A percentile compares a stretch with the other conserved stretches of the same genome.
Conservation (phyloP, 164 flowering plant genomes). For the Nelumbo lutea region DNA sequence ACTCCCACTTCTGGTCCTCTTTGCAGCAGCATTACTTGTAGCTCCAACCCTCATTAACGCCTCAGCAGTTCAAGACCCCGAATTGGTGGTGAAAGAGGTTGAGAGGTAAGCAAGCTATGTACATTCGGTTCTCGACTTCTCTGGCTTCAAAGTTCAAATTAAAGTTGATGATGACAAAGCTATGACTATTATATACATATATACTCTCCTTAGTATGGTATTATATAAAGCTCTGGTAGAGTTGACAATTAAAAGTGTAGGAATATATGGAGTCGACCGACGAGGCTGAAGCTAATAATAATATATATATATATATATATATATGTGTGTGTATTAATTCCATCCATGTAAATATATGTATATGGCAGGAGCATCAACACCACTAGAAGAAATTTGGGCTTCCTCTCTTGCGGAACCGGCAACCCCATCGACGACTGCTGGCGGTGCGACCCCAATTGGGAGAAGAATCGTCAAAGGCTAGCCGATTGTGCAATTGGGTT, state of each 20-base stretch:
- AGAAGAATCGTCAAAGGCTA: conserved; percentile 49
- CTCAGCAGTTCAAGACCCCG: conserved; percentile 45
- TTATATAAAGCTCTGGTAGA: no score
- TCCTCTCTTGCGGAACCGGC: conserved; percentile 61
- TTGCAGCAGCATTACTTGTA: conserved; percentile 15
- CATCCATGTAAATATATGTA: no score
- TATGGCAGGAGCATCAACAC: conserved; percentile 46
- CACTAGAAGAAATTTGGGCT: conserved; percentile 50
- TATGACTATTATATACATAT: no score
- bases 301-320: no score
- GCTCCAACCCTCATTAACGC: conserved; percentile 29
- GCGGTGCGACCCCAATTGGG: conserved; percentile 77
- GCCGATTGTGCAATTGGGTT: conserved; percentile 84
- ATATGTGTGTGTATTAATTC: no score
- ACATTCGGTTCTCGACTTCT: no score
- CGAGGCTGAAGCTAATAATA: background rate
- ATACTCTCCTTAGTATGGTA: no score
- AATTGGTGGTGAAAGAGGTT: conserved; percentile 49
- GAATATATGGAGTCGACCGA: no score
- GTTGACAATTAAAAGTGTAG: no score
- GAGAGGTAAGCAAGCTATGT: conserved; percentile 35
- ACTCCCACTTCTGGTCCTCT: conserved; percentile 26
- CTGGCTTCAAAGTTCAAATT: background rate
- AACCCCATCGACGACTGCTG: conserved; percentile 89
- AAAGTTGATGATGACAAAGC: no score